Evolutionary conservation across 2,329 filamentous ascomycete genomes (phyloP), one percentile per base, ranked within the genome.

Genomic region (Exserohilum turcica): DNA sequence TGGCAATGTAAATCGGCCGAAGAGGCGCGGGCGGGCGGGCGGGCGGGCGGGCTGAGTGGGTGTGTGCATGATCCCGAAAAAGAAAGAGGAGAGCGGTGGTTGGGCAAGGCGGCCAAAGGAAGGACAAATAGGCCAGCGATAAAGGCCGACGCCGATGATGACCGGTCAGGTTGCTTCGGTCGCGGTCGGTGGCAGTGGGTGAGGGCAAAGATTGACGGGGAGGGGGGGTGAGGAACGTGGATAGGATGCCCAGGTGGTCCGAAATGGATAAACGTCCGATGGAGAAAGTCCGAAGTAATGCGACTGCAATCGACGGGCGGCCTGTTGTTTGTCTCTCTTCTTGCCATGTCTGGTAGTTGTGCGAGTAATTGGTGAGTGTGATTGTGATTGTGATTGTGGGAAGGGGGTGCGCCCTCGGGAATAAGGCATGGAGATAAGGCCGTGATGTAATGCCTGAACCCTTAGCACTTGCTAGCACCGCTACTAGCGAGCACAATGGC

Each of bases 211-310:
- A 24, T 24, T 24, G 21, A 24, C 21, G 21, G 21, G 21, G 21
- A 24, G 21, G 21, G 21, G 21, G 21, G 21, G 15, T 27, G 24
- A 6, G 7, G 21, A 5, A 19, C 18, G n/a, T 9, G 27, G 16
- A 24, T 13, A 32, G 35, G 7, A 5, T 19, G 4, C 10, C 10
- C 16, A 21, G 16, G 13, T n/a, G 29, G 29, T 21, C 42, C 18
- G 31, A 44, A 16, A 9, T 8, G 27, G 36, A 39, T 31, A 27
- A 32, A 39, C 3, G 27, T 24, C 36, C 44, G 35, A 35, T 31
- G 37, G 47, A 53, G 40, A 43, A 48, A 49, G 50, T 49, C 50
- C 50, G 50, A 53, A 53, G 45, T 43, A 53, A 39, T 43, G 50
- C 44, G 38, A 48, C 44, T 29, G 50, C 31, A 49, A 49, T 53